Evolutionary conservation across 208 protist genomes (phyloP).

Genomic region (Crithidia expoeki): DNA sequence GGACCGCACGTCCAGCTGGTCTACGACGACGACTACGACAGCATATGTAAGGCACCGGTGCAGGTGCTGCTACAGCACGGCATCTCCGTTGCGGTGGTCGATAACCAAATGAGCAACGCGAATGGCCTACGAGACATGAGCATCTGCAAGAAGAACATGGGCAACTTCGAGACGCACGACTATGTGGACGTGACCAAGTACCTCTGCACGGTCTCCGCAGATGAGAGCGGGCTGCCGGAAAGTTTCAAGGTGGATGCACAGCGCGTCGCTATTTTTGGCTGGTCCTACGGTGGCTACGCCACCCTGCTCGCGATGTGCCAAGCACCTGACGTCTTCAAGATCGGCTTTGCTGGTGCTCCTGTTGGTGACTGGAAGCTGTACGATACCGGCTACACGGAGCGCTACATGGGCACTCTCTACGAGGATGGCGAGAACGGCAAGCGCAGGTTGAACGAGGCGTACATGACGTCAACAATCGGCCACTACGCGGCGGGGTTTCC

Average conservation of each 20-base stretch:
- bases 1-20: slow-evolving; percentile 91
- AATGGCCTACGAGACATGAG: slow-evolving; percentile 76
- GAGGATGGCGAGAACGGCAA: slow-evolving; percentile 20
- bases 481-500: slow-evolving; percentile 76
- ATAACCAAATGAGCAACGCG: slow-evolving; percentile 88
- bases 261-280: slow-evolving; percentile 87
- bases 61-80: slow-evolving; percentile 75
- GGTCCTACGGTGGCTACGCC: slow-evolving; percentile 91
- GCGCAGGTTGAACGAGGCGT: slow-evolving; percentile 45
- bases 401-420: slow-evolving; percentile 85
- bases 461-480: slow-evolving; percentile 63
- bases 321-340: slow-evolving; percentile 76
- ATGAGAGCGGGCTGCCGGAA: slow-evolving; percentile 27
- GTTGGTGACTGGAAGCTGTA: slow-evolving; percentile 90
- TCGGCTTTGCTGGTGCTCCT: slow-evolving; percentile 84
- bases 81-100: slow-evolving; percentile 79
- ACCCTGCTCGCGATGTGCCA: slow-evolving; percentile 87
- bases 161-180: slow-evolving; percentile 83
- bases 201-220: slow-evolving; percentile 34
- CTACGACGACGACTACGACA: slow-evolving; percentile 64
- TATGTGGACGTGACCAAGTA: slow-evolving; percentile 72
- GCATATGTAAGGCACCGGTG: slow-evolving; percentile 42
- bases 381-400: slow-evolving; percentile 91
- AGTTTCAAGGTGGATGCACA: slow-evolving; percentile 61
- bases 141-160: slow-evolving; percentile 89